Evolutionary conservation across 1,284 basidiomycete species (phyloP).

Genomic region (Coniophora puteana): DNA sequence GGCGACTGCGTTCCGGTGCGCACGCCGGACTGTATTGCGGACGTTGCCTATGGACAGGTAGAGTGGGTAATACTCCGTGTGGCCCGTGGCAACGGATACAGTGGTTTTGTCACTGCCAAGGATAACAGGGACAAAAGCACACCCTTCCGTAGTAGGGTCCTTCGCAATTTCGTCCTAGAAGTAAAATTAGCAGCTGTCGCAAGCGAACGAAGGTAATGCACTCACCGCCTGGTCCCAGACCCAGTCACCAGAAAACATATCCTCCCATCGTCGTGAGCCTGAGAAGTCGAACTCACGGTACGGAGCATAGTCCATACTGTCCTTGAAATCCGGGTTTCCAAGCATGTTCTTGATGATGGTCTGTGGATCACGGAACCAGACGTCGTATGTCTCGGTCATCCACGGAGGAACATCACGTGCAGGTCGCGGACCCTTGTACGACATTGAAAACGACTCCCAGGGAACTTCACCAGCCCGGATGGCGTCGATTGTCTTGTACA

Average conservation of each 20-base stretch:
- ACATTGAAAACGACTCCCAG: constrained; percentile 11
- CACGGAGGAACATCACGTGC: constrained; percentile 7
- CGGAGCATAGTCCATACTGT: constrained; percentile 11
- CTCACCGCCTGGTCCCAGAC: constrained; percentile 13
- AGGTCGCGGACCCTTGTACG: constrained; percentile 7
- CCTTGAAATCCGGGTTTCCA: constrained; percentile 11
- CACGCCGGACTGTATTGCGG: neutral
- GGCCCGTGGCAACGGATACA: neutral
- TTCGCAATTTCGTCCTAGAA: constrained; percentile 8
- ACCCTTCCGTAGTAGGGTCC: constrained; percentile 11
- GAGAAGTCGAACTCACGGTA: constrained; percentile 10
- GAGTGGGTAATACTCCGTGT: neutral
- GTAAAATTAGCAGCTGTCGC: neutral
- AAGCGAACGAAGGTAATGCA: neutral
- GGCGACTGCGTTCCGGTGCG: neutral
- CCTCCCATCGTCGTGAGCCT: constrained; percentile 4
- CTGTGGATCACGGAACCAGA: constrained; percentile 11
- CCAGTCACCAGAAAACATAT: constrained; percentile 19
- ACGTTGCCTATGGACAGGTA: constrained; percentile 1
- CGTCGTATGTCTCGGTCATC: constrained; percentile 8
- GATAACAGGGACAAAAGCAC: constrained; percentile 17
- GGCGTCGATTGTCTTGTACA: constrained; percentile 7
- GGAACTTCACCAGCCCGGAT: constrained; percentile 5
- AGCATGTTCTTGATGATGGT: constrained; percentile 6
- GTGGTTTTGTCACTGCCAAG: constrained; percentile 1